Conservation (phyloP, 495 filamentous ascomycete species). For the Penicillium dipodomyicola region DNA sequence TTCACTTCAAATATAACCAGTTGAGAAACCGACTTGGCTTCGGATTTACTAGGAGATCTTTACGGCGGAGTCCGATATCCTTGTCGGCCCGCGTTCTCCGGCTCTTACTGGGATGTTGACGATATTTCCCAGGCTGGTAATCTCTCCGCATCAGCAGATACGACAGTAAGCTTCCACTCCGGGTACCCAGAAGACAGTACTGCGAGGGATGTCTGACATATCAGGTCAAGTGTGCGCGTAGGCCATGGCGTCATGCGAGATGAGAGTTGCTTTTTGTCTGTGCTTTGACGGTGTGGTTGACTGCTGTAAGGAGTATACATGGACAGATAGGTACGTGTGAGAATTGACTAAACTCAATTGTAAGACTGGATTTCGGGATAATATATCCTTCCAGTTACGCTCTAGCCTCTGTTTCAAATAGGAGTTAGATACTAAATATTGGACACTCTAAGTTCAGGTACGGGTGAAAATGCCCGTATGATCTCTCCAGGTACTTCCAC, state of each 20-base stretch:
- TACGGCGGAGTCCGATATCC: not conserved
- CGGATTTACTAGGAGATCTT: slow-evolving; percentile 8
- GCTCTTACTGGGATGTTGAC: slow-evolving; percentile 13
- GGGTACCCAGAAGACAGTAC: not conserved
- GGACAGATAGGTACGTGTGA: not conserved
- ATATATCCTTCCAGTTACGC: not conserved
- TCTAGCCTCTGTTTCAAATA: not conserved
- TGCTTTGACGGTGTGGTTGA: slow-evolving; percentile 8
- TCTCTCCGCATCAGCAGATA: slow-evolving; percentile 2
- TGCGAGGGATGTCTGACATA: not conserved
- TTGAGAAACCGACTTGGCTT: not conserved
- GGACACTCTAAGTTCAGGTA: not conserved
- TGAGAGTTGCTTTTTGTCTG: not conserved
- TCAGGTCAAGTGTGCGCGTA: not conserved
- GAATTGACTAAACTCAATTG: slow-evolving; percentile 1
- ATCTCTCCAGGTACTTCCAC: not conserved
- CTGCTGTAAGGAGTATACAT: slow-evolving; percentile 4
- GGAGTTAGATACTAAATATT: not conserved
- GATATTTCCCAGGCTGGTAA: too few relatives aligned
- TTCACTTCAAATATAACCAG: not conserved
- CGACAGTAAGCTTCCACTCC: not conserved
- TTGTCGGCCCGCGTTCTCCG: slow-evolving; percentile 14
- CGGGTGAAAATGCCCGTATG: too few relatives aligned
- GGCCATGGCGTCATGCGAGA: not conserved
- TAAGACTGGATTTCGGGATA: too few relatives aligned